Percentiles rank a stretch among this genome's conserved stretches.
These are phyloP conservation scores for Penicillium sp. DNA, from an alignment of 2,329 filamentous ascomycete species.

Conservation along the genomic window DNA sequence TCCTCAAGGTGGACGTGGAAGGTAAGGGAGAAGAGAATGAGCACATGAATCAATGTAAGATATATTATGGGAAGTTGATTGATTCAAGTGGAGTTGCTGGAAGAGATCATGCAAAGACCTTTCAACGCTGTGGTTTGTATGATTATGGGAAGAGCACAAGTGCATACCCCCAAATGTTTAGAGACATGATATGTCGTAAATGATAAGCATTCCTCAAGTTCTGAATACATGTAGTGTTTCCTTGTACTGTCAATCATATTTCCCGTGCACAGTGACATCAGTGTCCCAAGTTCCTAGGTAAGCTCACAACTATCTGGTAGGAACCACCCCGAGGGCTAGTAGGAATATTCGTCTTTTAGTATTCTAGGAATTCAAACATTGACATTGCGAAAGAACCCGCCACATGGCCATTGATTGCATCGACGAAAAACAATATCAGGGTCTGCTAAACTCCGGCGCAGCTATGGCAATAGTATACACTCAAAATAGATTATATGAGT, in stretches of 20 bases:
- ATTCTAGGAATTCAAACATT: no score
- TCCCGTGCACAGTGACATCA: neutral
- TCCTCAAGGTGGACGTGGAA: conserved; percentile 13
- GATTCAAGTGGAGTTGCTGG: neutral
- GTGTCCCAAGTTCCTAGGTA: neutral
- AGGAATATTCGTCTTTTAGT: no score
- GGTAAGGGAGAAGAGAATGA: conserved; percentile 8
- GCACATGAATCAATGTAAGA: conserved; percentile 9
- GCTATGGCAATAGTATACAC: no score
- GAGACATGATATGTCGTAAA: neutral
- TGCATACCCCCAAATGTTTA: neutral
- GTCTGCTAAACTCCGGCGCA: no score
- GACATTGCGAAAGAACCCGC: no score
- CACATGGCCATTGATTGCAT: no score
- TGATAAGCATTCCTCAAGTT: neutral
- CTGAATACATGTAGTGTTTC: neutral
- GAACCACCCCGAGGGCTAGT: no score
- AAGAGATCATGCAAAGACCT: neutral
- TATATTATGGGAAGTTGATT: neutral
- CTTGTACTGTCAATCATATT: neutral
- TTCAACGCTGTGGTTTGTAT: neutral
- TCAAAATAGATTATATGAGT: no score
- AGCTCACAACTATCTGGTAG: neutral
- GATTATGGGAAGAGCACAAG: neutral
- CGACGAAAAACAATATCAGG: no score